Conservation (phyloP, 169 alveolate species). For the Eimeria necatrix region DNA sequence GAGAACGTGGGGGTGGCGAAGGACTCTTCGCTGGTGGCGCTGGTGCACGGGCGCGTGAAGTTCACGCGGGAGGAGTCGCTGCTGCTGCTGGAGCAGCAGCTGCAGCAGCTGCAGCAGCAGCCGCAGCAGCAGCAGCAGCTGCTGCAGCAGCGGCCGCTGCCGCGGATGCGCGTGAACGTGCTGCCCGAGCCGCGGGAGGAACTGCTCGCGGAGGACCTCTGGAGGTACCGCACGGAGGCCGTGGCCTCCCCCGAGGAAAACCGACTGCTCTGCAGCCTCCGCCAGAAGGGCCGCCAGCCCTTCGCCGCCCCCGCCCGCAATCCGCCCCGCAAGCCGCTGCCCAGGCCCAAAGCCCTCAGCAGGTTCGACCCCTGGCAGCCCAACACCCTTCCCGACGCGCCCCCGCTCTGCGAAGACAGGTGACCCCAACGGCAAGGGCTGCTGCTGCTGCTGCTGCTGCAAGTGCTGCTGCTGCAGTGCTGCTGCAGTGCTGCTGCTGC, state of each 20-base stretch:
- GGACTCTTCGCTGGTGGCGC: slow-evolving; percentile 79
- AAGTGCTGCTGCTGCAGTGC: background rate
- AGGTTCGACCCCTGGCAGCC: slow-evolving; percentile 88
- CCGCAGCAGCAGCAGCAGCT: background rate
- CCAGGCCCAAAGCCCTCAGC: slow-evolving; percentile 87
- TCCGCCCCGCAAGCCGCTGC: slow-evolving; percentile 90
- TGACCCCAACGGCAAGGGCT: background rate
- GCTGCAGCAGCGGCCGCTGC: too few species aligned
- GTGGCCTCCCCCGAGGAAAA: slow-evolving; percentile 91
- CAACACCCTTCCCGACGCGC: slow-evolving; percentile 88
- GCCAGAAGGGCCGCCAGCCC: slow-evolving; percentile 85
- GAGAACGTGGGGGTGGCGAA: slow-evolving; percentile 85
- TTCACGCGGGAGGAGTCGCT: slow-evolving; percentile 90
- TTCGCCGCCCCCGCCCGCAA: slow-evolving; percentile 81
- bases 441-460: background rate
- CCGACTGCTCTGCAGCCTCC: slow-evolving; percentile 85
- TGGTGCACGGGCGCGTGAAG: slow-evolving; percentile 90
- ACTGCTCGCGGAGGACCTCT: slow-evolving; percentile 89
- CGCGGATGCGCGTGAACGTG: slow-evolving; percentile 89
- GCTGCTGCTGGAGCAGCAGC: background rate
- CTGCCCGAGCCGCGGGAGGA: slow-evolving; percentile 92
- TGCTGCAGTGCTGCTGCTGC: background rate
- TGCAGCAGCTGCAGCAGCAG: slow-evolving; percentile 88
- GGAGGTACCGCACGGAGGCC: slow-evolving; percentile 94
- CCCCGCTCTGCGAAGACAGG: slow-evolving; percentile 52